Conservation (phyloP, 768 basidiomycete genomes). For the Boletus pseudopeckii region DNA sequence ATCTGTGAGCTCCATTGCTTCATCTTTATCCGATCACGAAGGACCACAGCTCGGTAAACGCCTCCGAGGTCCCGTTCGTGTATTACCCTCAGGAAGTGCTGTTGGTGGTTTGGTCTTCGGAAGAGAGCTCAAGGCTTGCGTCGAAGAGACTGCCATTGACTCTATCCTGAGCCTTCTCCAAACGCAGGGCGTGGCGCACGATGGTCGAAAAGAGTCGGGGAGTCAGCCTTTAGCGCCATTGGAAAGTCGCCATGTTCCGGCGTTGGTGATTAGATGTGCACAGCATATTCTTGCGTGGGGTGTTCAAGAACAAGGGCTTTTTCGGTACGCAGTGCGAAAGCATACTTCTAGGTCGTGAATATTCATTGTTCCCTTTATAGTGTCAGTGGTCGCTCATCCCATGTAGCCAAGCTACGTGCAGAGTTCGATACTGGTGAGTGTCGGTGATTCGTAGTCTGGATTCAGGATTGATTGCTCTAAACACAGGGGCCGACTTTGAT, state of each 20-base stretch:
- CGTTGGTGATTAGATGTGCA: conserved; percentile 75
- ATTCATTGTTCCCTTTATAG: conserved; percentile 38
- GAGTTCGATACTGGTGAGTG: conserved; percentile 79
- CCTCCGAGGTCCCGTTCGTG: conserved; percentile 52
- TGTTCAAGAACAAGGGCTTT: conserved; percentile 80
- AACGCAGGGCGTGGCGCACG: conserved; percentile 1
- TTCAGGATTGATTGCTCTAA: conserved; percentile 4
- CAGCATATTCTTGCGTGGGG: conserved; percentile 84
- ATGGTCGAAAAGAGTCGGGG: background rate
- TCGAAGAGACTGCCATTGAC: conserved; percentile 54
- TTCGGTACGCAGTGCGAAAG: conserved; percentile 53
- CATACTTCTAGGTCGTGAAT: background rate
- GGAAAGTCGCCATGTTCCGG: conserved; percentile 59
- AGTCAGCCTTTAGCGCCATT: conserved; percentile 30
- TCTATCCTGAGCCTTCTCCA: conserved; percentile 10
- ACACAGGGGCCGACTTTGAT: conserved; percentile 79
- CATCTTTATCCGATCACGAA: conserved; percentile 49
- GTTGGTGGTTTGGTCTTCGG: conserved; percentile 65
- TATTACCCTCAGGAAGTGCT: conserved; percentile 32
- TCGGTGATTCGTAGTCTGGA: background rate
- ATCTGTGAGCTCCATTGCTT: conserved; percentile 51
- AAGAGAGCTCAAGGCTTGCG: conserved; percentile 51
- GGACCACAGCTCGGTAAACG: conserved; percentile 53
- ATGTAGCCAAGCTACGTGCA: conserved; percentile 66
- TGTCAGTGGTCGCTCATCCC: conserved; percentile 78